Conservation (phyloP, 2,329 filamentous ascomycete genomes). For the Colletotrichum echinochloae region DNA sequence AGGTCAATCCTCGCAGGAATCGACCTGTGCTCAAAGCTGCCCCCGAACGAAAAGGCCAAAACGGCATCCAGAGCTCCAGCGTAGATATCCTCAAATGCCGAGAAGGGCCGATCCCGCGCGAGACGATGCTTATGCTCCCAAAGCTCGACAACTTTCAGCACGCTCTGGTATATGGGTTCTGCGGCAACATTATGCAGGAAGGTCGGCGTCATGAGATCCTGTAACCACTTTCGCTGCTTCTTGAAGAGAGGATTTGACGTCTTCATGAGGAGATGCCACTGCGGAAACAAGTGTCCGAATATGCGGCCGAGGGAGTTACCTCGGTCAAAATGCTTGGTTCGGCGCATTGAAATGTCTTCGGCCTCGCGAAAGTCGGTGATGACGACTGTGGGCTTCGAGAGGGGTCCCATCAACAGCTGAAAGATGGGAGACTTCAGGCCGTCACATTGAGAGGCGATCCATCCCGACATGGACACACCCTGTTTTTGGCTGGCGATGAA, state of each 20-base stretch:
- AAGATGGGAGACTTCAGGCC: too few relatives aligned
- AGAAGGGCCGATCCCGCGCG: conserved; percentile 48
- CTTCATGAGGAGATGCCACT: conserved; percentile 51
- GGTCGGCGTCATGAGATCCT: conserved; percentile 51
- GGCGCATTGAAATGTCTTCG: conserved; percentile 48
- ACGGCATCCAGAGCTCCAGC: conserved; percentile 48
- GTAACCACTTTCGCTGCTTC: conserved; percentile 48
- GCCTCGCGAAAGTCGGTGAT: conserved; percentile 49
- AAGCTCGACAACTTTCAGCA: conserved; percentile 47
- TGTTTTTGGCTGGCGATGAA: too few relatives aligned
- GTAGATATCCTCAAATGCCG: conserved; percentile 46
- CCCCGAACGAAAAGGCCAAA: not conserved
- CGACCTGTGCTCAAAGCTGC: not conserved
- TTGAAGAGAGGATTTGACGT: not conserved
- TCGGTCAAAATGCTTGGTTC: conserved; percentile 50
- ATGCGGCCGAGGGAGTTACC: conserved; percentile 31
- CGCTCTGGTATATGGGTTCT: conserved; percentile 48
- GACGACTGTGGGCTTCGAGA: conserved; percentile 43
- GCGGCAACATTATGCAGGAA: conserved; percentile 50
- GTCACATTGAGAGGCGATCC: too few relatives aligned
- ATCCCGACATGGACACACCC: too few relatives aligned
- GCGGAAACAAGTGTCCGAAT: not conserved
- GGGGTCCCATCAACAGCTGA: too few relatives aligned
- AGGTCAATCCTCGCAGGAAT: not conserved
- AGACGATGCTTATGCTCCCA: conserved; percentile 49